Evolutionary conservation across 2,329 filamentous ascomycete genomes (phyloP).

Genomic region (Alternaria tenuissima): DNA sequence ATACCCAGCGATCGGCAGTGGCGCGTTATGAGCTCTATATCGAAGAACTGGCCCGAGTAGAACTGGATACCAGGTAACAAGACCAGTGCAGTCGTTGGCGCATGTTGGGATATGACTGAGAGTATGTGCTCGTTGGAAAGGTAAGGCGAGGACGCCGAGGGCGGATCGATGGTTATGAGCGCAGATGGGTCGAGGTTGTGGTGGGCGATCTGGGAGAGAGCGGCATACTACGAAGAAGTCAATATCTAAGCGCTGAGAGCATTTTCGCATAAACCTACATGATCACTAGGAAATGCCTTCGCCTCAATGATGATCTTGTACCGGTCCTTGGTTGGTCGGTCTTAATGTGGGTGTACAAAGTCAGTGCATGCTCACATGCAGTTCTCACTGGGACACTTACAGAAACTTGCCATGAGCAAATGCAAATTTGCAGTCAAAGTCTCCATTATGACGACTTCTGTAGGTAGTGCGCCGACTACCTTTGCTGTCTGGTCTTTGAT

Average conservation of each 20-base stretch:
- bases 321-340: conserved; percentile 66
- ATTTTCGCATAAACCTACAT: conserved; percentile 57
- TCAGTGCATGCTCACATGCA: neutral
- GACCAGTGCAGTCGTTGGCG: conserved; percentile 74
- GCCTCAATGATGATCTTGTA: conserved; percentile 90
- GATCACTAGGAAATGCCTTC: conserved; percentile 89
- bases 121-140: conserved; percentile 77
- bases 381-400: conserved; percentile 44
- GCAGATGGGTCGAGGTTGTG: conserved; percentile 70
- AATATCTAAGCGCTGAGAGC: neutral
- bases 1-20: conserved; percentile 77
- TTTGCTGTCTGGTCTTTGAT: conserved; percentile 74
- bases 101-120: conserved; percentile 76
- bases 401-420: conserved; percentile 84
- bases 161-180: conserved; percentile 76
- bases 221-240: conserved; percentile 68
- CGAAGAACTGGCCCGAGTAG: conserved; percentile 88
- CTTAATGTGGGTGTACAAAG: neutral
- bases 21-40: conserved; percentile 80
- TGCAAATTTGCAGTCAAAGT: conserved; percentile 84
- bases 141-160: conserved; percentile 61
- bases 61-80: conserved; percentile 90
- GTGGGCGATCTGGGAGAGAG: conserved; percentile 81
- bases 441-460: conserved; percentile 88
- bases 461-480: conserved; percentile 75